phyloP scores from a whole-genome alignment of 331 rosid genomes.

The Spiraea crenata region DNA sequence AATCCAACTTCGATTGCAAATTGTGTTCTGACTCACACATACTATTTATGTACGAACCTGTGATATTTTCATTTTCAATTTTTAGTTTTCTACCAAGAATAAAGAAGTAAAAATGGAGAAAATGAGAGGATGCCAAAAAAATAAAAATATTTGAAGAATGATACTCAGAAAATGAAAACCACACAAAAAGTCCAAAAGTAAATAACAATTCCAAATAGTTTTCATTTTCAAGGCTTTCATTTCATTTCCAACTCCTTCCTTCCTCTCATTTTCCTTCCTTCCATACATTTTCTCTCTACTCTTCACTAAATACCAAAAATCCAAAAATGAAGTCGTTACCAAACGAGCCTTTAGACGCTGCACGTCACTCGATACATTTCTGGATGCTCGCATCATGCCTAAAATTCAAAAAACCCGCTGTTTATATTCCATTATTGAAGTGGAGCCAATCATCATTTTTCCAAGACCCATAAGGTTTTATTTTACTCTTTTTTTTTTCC shows the following conservation, averaged over 20 bases:
- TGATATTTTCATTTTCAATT: too few species aligned
- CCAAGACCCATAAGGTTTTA: neutral
- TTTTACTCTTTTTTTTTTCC: neutral
- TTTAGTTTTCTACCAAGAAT: too few species aligned
- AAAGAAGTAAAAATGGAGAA: neutral
- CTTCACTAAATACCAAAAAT: too few species aligned
- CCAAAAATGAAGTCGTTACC: neutral
- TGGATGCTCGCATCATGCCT: neutral
- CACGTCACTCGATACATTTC: neutral
- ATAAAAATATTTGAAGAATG: neutral
- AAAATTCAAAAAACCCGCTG: neutral
- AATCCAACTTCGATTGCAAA: too few species aligned
- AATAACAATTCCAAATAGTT: neutral
- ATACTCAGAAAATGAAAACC: neutral
- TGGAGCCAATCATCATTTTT: neutral
- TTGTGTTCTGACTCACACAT: too few species aligned
- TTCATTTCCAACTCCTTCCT: too few species aligned
- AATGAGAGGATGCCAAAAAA: too few species aligned
- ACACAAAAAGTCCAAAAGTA: neutral
- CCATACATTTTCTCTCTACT: too few species aligned
- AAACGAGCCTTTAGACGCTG: neutral
- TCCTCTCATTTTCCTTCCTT: too few species aligned
- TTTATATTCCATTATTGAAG: neutral
- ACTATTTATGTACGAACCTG: too few species aligned
- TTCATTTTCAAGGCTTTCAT: neutral